Base-by-base conservation (phyloP, 495 filamentous ascomycete genomes). In the Penicillium ucsense region DNA sequence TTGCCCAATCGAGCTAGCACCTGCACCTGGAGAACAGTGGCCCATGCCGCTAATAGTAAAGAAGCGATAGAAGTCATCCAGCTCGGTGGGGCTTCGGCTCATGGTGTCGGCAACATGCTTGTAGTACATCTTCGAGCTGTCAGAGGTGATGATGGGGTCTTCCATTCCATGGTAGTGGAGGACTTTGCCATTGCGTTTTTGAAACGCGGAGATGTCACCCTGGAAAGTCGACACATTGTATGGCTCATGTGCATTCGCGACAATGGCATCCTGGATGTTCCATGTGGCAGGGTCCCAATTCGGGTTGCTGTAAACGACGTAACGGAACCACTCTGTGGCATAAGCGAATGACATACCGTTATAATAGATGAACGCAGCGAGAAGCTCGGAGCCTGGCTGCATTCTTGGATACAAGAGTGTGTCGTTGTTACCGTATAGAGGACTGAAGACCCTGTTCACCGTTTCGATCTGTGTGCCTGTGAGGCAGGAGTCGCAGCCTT, bases 1-100 rank as follows among this genome's bases (percentile, higher is more conserved):
- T 11, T 41, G 39, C 6, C 39, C 39, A 31, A 41, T 41, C 0
- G 39, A 41, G 5, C 39, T 30, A 7, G 39, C 39, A 41, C 39
- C 39, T 30, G 29, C 39, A 31, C 39, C 39, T 5, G 39, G 9
- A 27, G 28, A 31, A 31, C 39, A 41, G 39, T 41, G 39, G 8
- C 39, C 39, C 39, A 41, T 41, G 29, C 39, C 39, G 31, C 39
- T 47, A 10, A 47, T 38, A 4, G 45, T 27, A 37, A 47, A 47
- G 45, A 47, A 47, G 6, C 45, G 45, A 37, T 47, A 47, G 10
- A 47, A 47, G 3, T 41, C 39, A n/a, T 41, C 39, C 29, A 41
- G 9, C 39, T 41, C 4, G 3, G 39, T 30, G 29, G 39, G 39
- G 9, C 39, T 41, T 27, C 29, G 39, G 6, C 31, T 41, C 39